Evolutionary conservation across 2,329 filamentous ascomycete species (phyloP).

Genomic region (Trichoderma polysporum): DNA sequence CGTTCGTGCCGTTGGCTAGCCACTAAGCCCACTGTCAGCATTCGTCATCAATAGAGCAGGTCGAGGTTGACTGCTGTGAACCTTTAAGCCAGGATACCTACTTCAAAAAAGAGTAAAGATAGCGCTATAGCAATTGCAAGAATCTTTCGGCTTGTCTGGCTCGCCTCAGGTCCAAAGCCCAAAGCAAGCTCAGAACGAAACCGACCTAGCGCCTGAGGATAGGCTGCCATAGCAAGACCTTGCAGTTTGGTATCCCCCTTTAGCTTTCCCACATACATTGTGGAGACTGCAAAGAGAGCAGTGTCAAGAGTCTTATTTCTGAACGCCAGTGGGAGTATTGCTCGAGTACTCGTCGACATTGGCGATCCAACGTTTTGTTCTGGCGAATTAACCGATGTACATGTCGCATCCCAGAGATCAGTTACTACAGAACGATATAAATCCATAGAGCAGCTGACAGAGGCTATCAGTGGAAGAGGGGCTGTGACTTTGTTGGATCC

Average conservation of each 20-base stretch:
- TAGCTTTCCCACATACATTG: background rate
- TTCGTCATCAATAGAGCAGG: background rate
- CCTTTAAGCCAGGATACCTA: background rate
- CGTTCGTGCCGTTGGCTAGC: background rate
- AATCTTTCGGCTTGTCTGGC: background rate
- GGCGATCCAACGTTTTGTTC: background rate
- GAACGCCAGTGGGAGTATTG: background rate
- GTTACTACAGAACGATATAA: background rate
- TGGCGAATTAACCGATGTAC: background rate
- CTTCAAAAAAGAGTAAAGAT: background rate
- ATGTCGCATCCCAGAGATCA: background rate
- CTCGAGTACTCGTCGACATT: background rate
- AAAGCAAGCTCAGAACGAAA: background rate
- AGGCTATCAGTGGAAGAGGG: background rate
- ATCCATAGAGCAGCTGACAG: background rate
- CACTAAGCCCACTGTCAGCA: background rate
- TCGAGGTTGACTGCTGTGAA: no score
- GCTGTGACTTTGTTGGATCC: background rate
- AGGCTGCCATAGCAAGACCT: background rate
- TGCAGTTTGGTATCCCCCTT: background rate
- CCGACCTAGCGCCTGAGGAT: background rate
- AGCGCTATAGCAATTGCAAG: background rate
- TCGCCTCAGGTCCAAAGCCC: background rate
- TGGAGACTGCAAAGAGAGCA: background rate
- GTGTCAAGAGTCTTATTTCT: background rate